Evolutionary conservation across 2,329 filamentous ascomycete species (phyloP), one percentile per base, ranked within the genome.

Genomic region (Didymella segeticola): DNA sequence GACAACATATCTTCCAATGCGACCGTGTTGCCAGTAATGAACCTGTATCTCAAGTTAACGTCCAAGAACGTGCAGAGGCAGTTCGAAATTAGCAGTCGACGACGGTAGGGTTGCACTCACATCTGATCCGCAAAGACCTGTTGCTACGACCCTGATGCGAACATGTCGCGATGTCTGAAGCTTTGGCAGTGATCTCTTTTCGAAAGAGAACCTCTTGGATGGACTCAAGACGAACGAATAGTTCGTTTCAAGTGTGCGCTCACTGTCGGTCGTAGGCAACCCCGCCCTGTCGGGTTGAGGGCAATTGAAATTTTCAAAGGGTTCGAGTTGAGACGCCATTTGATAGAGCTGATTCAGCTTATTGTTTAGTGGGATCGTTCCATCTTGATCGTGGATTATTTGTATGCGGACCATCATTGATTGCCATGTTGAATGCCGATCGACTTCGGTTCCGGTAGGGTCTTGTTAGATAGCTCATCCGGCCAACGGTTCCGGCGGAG

Each of bases 81-180:
- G 5, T 23, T 8, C 22, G 11, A 7, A 4, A 26, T 26, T 23
- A 11, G 7, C 4, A 15, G 15, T 23, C 6, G 15, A 34, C 17
- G 11, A 25, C 34, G 29, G 14, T 6, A 33, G 43, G 14, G 27
- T 54, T 23, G 27, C n/a, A 56, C 57, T 25, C 47, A 66, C 64
- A 54, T 69, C 90, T 46, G 86, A 89, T 48, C 90, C 90, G 78
- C 90, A 93, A 76, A 93, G 91, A 61, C 90, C 90, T 2, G 90
- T 93, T 78, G 86, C 91, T 76, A 89, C 89, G 67, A 93, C 80
- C 68, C 88, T 86, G 56, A 93, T 86, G 64, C 91, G 82, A 62
- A 93, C 89, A 70, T 92, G 86, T 78, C 90, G 81, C 14, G 84
- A 80, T 52, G 79, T 77, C 56, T 81, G 74, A 64, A 93, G 77